These are phyloP conservation scores for Cordyceps javanica DNA, from an alignment of 2,329 filamentous ascomycete genomes.

Conservation along the genomic window DNA sequence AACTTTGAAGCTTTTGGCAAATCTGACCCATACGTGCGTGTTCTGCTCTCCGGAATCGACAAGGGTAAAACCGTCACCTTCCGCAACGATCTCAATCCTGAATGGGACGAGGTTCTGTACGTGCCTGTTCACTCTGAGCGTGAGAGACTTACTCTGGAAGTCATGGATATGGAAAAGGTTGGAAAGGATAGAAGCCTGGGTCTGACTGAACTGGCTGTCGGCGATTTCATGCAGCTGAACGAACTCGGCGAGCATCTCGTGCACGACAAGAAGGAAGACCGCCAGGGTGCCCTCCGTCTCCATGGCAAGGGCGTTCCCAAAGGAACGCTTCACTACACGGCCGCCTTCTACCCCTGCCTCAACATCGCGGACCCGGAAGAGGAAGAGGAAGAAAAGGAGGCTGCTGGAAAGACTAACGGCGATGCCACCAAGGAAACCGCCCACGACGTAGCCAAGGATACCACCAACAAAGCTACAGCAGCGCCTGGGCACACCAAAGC, in stretches of 20 bases:
- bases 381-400: constrained; percentile 55
- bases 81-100: constrained; percentile 89
- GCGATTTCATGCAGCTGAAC: constrained; percentile 73
- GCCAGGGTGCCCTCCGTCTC: constrained; percentile 63
- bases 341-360: constrained; percentile 83
- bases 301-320: constrained; percentile 69
- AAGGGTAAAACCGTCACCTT: constrained; percentile 92
- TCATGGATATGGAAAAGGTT: constrained; percentile 94
- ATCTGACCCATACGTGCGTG: constrained; percentile 88
- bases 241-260: constrained; percentile 76
- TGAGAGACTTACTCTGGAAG: constrained; percentile 81
- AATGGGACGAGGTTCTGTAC: constrained; percentile 94
- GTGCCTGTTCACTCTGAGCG: constrained; percentile 79
- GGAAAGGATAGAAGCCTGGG: constrained; percentile 87
- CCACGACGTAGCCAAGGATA: constrained; percentile 14
- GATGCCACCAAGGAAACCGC: constrained; percentile 16
- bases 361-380: constrained; percentile 87
- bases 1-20: constrained; percentile 96
- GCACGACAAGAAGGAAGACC: constrained; percentile 66
- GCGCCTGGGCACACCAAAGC: constrained; percentile 35
- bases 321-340: constrained; percentile 75
- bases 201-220: constrained; percentile 66
- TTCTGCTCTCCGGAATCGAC: constrained; percentile 82
- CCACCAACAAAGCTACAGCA: constrained; percentile 23
- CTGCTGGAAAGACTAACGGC: constrained; percentile 7